Percentiles rank a stretch among this genome's conserved stretches.
Conservation (phyloP, 345 rosid species). For the Populus davidiana region DNA sequence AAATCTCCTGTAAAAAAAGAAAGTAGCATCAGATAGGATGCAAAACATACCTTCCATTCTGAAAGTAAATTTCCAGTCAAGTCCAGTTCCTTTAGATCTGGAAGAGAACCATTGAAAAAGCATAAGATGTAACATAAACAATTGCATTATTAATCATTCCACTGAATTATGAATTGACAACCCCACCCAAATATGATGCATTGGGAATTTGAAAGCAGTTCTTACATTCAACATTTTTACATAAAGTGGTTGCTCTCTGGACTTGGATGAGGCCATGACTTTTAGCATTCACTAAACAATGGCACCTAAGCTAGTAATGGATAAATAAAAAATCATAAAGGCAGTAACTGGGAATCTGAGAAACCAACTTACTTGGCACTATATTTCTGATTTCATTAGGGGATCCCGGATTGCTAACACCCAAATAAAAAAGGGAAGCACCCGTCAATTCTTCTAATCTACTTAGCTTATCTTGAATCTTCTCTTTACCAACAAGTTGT, state of each 20-base stretch:
- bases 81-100: constrained; percentile 81
- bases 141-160: background rate
- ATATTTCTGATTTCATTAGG: constrained; percentile 41
- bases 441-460: constrained; percentile 66
- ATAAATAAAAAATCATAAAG: background rate
- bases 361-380: constrained; percentile 55
- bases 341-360: background rate
- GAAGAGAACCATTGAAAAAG: constrained; percentile 17
- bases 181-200: no score
- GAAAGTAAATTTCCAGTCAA: constrained; percentile 87
- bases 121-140: background rate
- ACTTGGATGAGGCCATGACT: no score
- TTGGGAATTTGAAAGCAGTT: no score
- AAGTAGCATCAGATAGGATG: background rate
- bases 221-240: no score
- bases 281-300: no score
- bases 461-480: constrained; percentile 72
- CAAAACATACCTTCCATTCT: constrained; percentile 69
- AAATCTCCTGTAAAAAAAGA: background rate
- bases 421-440: constrained; percentile 70
- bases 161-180: no score
- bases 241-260: no score
- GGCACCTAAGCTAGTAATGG: background rate
- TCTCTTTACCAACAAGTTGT: constrained; percentile 73
- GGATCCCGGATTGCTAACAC: constrained; percentile 65